Percentiles rank a stretch among this genome's conserved stretches.
Conservation (phyloP, 805 yeast species). For the Candida rishiriensis region DNA sequence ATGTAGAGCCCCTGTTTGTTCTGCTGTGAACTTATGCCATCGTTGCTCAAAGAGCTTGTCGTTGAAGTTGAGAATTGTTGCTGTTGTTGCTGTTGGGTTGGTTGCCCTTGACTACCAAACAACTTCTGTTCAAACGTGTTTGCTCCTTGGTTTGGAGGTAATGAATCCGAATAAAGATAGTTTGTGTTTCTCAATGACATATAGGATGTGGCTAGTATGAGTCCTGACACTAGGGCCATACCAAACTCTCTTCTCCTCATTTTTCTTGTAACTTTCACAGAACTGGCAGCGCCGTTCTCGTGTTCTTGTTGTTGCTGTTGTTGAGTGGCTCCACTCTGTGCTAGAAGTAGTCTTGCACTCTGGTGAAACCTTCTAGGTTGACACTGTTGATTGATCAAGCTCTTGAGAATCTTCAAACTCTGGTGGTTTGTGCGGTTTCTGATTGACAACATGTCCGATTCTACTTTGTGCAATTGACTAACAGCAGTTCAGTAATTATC, state of each 20-base stretch:
- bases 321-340: background rate
- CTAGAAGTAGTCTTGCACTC: constrained; percentile 5
- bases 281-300: constrained; percentile 3
- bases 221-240: constrained; percentile 29
- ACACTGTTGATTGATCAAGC: constrained; percentile 9
- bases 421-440: constrained; percentile 13
- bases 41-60: constrained; percentile 36
- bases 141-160: constrained; percentile 12
- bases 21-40: constrained; percentile 33
- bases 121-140: constrained; percentile 10
- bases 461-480: no score
- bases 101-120: background rate
- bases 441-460: constrained; percentile 10
- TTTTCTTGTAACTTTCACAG: constrained; percentile 10
- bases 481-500: no score
- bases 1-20: constrained; percentile 53
- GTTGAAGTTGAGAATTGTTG: constrained; percentile 37
- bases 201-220: constrained; percentile 31
- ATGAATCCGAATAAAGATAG: constrained; percentile 26
- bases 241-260: constrained; percentile 29
- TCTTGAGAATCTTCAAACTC: constrained; percentile 6
- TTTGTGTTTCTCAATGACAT: constrained; percentile 26
- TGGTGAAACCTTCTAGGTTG: constrained; percentile 12
- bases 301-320: constrained; percentile 5
- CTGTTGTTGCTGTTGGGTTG: constrained; percentile 3